A percentile compares a stretch with the other conserved stretches of the same genome.
These are phyloP conservation scores for Pseudopediastrum boryanum DNA, from an alignment of 139 green algal species.

Conservation along the genomic window DNA sequence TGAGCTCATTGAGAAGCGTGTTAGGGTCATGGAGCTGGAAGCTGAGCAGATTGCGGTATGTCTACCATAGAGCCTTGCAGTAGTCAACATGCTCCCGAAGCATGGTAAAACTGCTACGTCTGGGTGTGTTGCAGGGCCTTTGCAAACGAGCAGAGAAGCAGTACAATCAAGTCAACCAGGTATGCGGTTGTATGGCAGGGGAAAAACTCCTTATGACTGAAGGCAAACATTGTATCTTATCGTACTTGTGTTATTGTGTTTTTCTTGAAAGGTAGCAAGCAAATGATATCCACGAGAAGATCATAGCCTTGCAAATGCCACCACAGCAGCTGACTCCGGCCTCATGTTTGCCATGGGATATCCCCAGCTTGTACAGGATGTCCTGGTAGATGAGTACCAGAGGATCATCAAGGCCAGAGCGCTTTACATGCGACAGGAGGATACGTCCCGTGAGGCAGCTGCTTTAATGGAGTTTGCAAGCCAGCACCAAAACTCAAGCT, in stretches of 20 bases:
- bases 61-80: not conserved
- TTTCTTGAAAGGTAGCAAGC: no score
- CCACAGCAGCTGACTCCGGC: not conserved
- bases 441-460: not conserved
- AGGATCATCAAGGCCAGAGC: not conserved
- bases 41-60: not conserved
- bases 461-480: not conserved
- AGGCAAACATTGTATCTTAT: no score
- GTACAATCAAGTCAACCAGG: not conserved
- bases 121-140: not conserved
- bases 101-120: not conserved
- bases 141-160: not conserved
- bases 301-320: not conserved
- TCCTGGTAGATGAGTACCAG: conserved; percentile 2
- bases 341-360: not conserved
- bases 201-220: no score
- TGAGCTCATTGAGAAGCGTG: not conserved
- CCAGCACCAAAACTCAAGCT: not conserved
- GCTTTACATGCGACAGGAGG: not conserved
- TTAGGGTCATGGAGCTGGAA: not conserved
- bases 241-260: no score
- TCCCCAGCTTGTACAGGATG: not conserved
- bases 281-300: not conserved
- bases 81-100: not conserved
- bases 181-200: no score